A percentile compares a stretch with the other conserved stretches of the same genome.
Evolutionary conservation across 116 monocot species (phyloP).

Genomic region (Cymodocea nodosa): DNA sequence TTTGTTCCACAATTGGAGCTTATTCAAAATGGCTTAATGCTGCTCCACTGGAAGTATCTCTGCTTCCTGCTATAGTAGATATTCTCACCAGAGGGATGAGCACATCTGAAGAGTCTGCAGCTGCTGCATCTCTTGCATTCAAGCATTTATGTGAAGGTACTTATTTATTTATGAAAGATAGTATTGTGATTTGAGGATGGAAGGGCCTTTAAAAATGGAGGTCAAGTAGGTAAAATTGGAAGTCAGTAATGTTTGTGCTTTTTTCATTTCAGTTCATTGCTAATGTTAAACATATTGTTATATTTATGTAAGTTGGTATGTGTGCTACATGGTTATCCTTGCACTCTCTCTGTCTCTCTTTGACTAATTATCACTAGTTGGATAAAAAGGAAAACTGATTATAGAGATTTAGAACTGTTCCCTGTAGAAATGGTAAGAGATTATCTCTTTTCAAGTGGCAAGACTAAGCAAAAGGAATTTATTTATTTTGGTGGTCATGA

Average conservation of each 20-base stretch:
- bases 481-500: too few relatives aligned
- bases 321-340: too few relatives aligned
- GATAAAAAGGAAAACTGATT: too few relatives aligned
- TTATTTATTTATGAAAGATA: not conserved
- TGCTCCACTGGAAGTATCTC: conserved; percentile 52
- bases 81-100: conserved; percentile 83
- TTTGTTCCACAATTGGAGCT: conserved; percentile 88
- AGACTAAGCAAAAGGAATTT: too few relatives aligned
- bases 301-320: not conserved
- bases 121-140: conserved; percentile 76
- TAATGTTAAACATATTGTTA: not conserved
- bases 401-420: too few relatives aligned
- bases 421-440: too few relatives aligned
- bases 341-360: too few relatives aligned
- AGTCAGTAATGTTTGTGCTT: not conserved
- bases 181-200: not conserved
- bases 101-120: conserved; percentile 66
- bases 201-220: too few relatives aligned
- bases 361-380: too few relatives aligned
- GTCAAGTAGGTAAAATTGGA: not conserved
- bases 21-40: conserved; percentile 93
- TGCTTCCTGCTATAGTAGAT: conserved; percentile 72
- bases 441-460: too few relatives aligned
- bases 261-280: not conserved
- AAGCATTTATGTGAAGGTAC: conserved; percentile 98